Conservation (phyloP, 305 asterid species). For the Fraxinus paxiana region DNA sequence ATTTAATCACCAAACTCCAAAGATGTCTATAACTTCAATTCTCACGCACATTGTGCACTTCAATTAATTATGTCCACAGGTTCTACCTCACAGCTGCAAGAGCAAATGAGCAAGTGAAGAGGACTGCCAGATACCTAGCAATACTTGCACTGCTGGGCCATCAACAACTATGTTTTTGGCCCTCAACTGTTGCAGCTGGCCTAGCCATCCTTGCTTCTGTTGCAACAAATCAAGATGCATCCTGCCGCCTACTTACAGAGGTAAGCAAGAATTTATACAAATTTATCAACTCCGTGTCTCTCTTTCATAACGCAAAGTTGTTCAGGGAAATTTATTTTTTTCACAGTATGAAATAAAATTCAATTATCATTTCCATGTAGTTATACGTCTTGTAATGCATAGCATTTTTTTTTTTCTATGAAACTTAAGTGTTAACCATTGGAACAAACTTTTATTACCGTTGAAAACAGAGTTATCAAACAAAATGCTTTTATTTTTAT, state of each 20-base stretch:
- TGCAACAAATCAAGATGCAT: slow-evolving; percentile 54
- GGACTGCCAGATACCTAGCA: slow-evolving; percentile 64
- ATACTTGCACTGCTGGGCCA: slow-evolving; percentile 71
- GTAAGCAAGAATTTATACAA: slow-evolving; percentile 32
- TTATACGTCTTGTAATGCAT: not conserved
- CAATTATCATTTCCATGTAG: not conserved
- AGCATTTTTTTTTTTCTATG: not conserved
- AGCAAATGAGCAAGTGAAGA: slow-evolving; percentile 55
- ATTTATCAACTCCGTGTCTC: not conserved
- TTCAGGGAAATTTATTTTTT: not conserved
- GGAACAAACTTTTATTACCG: not conserved
- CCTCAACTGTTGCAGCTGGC: slow-evolving; percentile 90
- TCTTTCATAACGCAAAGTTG: not conserved
- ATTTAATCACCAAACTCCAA: not conserved
- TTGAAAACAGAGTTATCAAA: not conserved
- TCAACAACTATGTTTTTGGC: slow-evolving; percentile 89
- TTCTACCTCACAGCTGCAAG: slow-evolving; percentile 76
- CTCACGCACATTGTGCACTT: not conserved
- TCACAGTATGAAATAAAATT: not conserved
- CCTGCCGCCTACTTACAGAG: slow-evolving; percentile 45
- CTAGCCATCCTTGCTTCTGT: slow-evolving; percentile 69
- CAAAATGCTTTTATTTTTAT: not conserved
- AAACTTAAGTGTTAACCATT: not conserved
- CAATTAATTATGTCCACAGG: slow-evolving; percentile 37
- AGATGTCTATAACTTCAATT: not conserved